Evolutionary conservation across 768 basidiomycete genomes (phyloP), one percentile per base, ranked within the genome.

Genomic region (Mycena maculata): DNA sequence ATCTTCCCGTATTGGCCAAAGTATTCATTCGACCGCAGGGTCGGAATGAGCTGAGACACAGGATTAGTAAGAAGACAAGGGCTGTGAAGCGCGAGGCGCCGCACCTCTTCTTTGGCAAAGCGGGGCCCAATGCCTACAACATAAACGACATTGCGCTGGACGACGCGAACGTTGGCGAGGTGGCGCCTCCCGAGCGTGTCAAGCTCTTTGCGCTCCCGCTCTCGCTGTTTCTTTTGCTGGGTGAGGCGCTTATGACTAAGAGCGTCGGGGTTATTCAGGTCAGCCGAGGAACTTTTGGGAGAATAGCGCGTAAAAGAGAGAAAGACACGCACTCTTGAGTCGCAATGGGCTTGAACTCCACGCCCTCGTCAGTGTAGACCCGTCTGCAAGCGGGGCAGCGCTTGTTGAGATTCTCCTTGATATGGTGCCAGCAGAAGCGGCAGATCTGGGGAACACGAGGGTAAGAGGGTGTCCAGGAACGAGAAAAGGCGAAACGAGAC

Each of bases 1-100:
- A 99, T 98, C 83, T 96, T 98, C 72, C 98, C 98, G 78, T 98
- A 99, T 76, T 98, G 96, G 12, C 98, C 98, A 76, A 99, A 99
- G 76, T 98, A 98, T 72, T 99, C 98, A 71, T 91, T 91, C 7
- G 95, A 96, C 49, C 97, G 93, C 42, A 99, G 82, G 15, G 95
- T 94, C 1, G 95, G 91, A 71, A 98, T 94, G 49, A 96, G 88
- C 95, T 95, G 5, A 28, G 22, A 65, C 27, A 62, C 38, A 45
- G 28, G 56, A 65, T 72, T 39, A 49, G 60, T 48, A 44, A 69
- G 53, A 63, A 76, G 55, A 54, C n/a, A 60, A 38, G 48, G 31
- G 31, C 48, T 33, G 47, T 38, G 59, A 52, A 39, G 55, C 65
- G 54, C 65, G 62, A 49, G 7, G 44, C 44, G 63, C 60, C 91